phyloP scores from a whole-genome alignment of 306 rosid species.

The Lathyrus tuberosus region DNA sequence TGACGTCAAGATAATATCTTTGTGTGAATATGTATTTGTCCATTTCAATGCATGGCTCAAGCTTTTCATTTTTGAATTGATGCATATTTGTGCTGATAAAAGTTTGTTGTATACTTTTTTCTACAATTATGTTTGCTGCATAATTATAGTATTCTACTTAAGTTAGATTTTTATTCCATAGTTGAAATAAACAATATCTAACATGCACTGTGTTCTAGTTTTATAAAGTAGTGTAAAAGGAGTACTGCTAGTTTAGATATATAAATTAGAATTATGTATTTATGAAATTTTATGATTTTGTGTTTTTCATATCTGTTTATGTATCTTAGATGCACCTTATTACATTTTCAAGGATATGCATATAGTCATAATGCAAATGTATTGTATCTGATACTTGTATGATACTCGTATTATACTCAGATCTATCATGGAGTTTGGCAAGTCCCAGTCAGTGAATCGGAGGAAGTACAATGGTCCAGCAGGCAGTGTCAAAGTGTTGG shows the following conservation, averaged over 20 bases:
- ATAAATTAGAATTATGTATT: too few relatives aligned
- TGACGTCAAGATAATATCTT: background rate
- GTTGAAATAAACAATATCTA: constrained; percentile 1
- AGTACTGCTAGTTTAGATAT: too few relatives aligned
- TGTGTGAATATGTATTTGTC: background rate
- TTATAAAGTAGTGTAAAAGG: too few relatives aligned
- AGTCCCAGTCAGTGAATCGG: background rate
- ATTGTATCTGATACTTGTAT: background rate
- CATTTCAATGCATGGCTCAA: constrained; percentile 4
- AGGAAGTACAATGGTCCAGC: constrained; percentile 4
- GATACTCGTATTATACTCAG: background rate
- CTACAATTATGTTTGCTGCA: background rate
- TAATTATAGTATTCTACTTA: background rate
- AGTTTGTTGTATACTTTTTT: background rate
- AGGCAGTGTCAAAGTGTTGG: constrained; percentile 44
- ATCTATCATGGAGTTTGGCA: constrained; percentile 16
- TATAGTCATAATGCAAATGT: background rate
- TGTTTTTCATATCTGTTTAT: background rate
- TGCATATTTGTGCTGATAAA: constrained; percentile 4
- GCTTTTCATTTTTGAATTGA: background rate
- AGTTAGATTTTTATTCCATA: constrained; percentile 17
- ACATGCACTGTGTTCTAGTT: background rate
- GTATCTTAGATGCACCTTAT: constrained; percentile 3
- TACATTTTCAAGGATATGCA: constrained; percentile 1
- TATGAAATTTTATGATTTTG: too few relatives aligned